Evolutionary conservation across 2,329 filamentous ascomycete species (phyloP).

Genomic region (Acrodontium crateriforme): DNA sequence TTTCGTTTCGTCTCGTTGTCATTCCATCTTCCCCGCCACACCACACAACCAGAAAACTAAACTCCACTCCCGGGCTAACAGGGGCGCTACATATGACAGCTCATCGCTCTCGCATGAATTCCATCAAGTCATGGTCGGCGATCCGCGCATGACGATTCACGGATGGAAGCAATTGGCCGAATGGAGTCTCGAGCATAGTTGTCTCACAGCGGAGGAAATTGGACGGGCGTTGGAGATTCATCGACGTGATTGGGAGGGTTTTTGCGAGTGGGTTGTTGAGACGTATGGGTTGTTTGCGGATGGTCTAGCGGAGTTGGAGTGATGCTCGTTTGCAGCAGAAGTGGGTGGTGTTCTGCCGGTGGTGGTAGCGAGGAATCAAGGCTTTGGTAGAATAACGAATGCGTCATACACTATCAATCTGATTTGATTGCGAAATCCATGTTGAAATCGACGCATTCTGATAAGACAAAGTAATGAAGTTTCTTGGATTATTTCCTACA

Average conservation of each 20-base stretch:
- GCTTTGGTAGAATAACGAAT: too few relatives aligned
- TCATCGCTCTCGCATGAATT: constrained; percentile 64
- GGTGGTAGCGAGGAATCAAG: too few relatives aligned
- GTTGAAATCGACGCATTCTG: too few relatives aligned
- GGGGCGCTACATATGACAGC: constrained; percentile 25
- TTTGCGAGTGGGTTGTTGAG: constrained; percentile 40
- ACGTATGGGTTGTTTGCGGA: constrained; percentile 16
- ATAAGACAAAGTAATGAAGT: too few relatives aligned
- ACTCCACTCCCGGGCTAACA: constrained; percentile 2
- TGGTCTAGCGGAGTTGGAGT: constrained; percentile 4
- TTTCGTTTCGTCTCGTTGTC: constrained; percentile 1
- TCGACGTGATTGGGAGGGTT: constrained; percentile 43
- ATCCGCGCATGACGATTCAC: constrained; percentile 49
- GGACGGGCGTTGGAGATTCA: constrained; percentile 31
- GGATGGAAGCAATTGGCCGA: constrained; percentile 52
- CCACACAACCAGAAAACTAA: neutral
- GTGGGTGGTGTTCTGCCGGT: too few relatives aligned
- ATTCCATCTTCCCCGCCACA: too few relatives aligned
- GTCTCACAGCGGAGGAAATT: constrained; percentile 25
- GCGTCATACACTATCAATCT: too few relatives aligned
- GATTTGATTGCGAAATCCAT: too few relatives aligned
- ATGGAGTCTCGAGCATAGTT: constrained; percentile 35
- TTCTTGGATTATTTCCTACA: too few relatives aligned
- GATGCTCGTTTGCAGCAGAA: neutral
- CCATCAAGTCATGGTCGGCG: constrained; percentile 61